Conservation (phyloP, 202 grass and related monocot species). For the Panicum virgatum region DNA sequence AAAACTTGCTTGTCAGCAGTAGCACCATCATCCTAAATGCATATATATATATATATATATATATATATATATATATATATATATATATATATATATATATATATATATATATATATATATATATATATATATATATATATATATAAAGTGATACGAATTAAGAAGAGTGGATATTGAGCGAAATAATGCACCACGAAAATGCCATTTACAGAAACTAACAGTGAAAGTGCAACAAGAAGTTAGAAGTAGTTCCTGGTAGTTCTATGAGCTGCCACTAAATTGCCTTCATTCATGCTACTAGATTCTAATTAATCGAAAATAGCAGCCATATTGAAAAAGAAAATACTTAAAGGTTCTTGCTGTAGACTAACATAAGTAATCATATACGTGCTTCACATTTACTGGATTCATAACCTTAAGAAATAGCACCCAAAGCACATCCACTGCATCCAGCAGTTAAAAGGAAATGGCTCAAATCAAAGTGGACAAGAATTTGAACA, state of each 20-base stretch:
- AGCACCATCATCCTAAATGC: conserved; percentile 29
- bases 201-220: background rate
- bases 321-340: background rate
- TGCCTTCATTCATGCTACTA: background rate
- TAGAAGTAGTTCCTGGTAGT: background rate
- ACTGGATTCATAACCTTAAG: background rate
- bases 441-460: background rate
- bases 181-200: background rate
- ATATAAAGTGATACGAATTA: background rate
- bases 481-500: background rate
- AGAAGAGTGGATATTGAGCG: too few relatives aligned
- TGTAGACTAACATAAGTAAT: background rate
- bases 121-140: background rate
- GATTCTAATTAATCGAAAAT: background rate
- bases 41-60: background rate
- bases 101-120: background rate
- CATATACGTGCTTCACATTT: background rate
- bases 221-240: background rate
- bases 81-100: background rate
- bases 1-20: conserved; percentile 32
- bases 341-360: background rate
- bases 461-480: background rate
- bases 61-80: background rate
- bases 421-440: background rate
- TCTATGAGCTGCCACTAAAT: background rate